Base-by-base conservation (phyloP, 306 rosid genomes). In the Castanopsis chinensis region DNA sequence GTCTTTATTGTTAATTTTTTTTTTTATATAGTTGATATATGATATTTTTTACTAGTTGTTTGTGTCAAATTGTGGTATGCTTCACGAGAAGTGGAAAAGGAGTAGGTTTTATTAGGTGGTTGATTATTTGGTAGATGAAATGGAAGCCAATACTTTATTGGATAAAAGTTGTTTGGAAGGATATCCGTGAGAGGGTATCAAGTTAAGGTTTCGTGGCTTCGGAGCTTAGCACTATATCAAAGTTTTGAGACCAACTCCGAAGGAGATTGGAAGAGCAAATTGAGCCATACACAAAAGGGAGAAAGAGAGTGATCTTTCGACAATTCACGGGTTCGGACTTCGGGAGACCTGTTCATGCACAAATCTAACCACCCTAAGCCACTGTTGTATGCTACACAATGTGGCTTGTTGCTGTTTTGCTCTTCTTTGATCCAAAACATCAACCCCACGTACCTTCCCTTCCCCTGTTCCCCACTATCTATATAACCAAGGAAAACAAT, bases 101-200 rank as follows among this genome's bases (percentile, higher is more conserved):
- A 30, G 25, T 52, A 21, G 54, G 72, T n/a, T 23, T 1, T 30
- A 41, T 45, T 6, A 23, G 77, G 76, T 77, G 72, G 81, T 72
- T 71, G 79, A 77, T 72, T 79, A 59, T 75, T 58, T 51, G 77
- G 58, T 15, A 49, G 51, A 81, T 20, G 76, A 72, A 73, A 81
- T 78, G 83, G 67, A 49, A 73, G 70, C 80, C 86, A 69, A 56
- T 79, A 52, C 86, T 85, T 87, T 82, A 25, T 59, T 71, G 3
- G 15, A 19, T 21, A 41, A 45, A 72, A 20, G 78, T 30, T 51
- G 33, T 78, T 71, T 59, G 35, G 55, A 79, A 69, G 82, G 80
- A 70, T 37, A 76, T 81, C 86, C 86, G 90, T 87, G 90, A 79
- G 60, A 60, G 17, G 53, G 17, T 49, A 49, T 18, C 17, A 76